Evolutionary conservation across 2,329 filamentous ascomycete species (phyloP).

Genomic region (Aspergillus fumigatiaffinis): DNA sequence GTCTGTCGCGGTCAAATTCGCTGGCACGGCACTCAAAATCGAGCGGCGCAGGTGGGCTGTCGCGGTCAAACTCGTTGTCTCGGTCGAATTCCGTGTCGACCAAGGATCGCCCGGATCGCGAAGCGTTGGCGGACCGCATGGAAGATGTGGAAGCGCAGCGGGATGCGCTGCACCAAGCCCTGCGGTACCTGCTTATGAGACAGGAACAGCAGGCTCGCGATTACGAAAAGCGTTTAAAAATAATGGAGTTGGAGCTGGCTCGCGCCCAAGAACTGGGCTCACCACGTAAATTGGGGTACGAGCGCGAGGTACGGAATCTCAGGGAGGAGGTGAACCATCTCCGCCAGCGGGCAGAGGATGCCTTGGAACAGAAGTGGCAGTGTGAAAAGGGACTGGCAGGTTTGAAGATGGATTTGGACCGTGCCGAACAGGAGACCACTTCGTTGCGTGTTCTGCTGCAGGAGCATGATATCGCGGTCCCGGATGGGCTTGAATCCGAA

Average conservation of each 20-base stretch:
- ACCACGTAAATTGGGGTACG: slow-evolving; percentile 73
- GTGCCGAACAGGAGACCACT: slow-evolving; percentile 86
- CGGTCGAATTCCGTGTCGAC: slow-evolving; percentile 53
- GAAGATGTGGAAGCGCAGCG: slow-evolving; percentile 93
- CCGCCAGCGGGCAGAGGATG: slow-evolving; percentile 84
- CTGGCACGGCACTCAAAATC: slow-evolving; percentile 53
- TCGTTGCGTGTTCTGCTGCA: slow-evolving; percentile 74
- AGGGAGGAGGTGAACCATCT: slow-evolving; percentile 81
- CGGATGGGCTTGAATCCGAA: slow-evolving; percentile 53
- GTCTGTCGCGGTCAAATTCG: slow-evolving; percentile 64
- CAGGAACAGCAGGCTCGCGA: slow-evolving; percentile 82
- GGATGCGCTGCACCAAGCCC: slow-evolving; percentile 81
- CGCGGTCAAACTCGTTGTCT: slow-evolving; percentile 50
- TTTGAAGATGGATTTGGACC: slow-evolving; percentile 93
- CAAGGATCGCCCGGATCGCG: slow-evolving; percentile 60
- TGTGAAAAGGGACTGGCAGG: slow-evolving; percentile 86
- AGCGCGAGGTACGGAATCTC: slow-evolving; percentile 74
- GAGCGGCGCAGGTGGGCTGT: slow-evolving; percentile 33
- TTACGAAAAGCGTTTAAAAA: slow-evolving; percentile 73
- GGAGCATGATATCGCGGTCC: slow-evolving; percentile 77
- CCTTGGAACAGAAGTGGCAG: slow-evolving; percentile 92
- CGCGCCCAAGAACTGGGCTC: slow-evolving; percentile 62
- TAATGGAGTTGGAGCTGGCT: slow-evolving; percentile 74
- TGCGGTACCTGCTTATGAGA: slow-evolving; percentile 79
- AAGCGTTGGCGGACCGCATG: slow-evolving; percentile 70